These are phyloP conservation scores for Hymenoscyphus infarciens DNA, from an alignment of 2,329 filamentous ascomycete species.

Conservation along the genomic window DNA sequence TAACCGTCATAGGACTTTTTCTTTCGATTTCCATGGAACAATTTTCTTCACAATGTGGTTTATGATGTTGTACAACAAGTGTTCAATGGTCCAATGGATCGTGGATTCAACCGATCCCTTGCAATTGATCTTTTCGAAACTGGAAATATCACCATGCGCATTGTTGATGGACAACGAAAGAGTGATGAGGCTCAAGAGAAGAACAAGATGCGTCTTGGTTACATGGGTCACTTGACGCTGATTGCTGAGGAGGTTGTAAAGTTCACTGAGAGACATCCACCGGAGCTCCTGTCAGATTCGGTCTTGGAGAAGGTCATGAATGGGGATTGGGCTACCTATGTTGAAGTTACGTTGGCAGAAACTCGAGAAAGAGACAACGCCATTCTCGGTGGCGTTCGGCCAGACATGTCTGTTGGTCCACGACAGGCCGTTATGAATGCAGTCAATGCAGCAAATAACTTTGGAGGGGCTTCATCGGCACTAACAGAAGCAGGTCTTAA, in stretches of 20 bases:
- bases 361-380: constrained; percentile 95
- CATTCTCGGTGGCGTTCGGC: constrained; percentile 92
- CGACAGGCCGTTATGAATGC: constrained; percentile 60
- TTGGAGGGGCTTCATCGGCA: constrained; percentile 56
- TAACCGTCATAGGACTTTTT: constrained; percentile 73
- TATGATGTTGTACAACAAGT: constrained; percentile 99
- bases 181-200: constrained; percentile 83
- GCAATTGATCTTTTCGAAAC: constrained; percentile 91
- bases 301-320: constrained; percentile 88
- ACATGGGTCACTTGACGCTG: constrained; percentile 96
- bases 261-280: constrained; percentile 90
- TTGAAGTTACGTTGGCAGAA: constrained; percentile 87
- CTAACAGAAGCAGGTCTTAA: constrained; percentile 80
- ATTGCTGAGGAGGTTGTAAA: constrained; percentile 99
- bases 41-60: constrained; percentile 97
- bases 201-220: constrained; percentile 87
- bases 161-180: constrained; percentile 82
- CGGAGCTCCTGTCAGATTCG: constrained; percentile 76
- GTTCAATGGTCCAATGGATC: constrained; percentile 97
- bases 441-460: constrained; percentile 53
- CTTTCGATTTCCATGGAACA: constrained; percentile 98
- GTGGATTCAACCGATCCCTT: constrained; percentile 84
- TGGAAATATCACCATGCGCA: constrained; percentile 83
- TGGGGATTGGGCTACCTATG: constrained; percentile 88
- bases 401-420: constrained; percentile 82